Conservation (phyloP, 768 basidiomycete genomes). For the Tephrocybe sp. region DNA sequence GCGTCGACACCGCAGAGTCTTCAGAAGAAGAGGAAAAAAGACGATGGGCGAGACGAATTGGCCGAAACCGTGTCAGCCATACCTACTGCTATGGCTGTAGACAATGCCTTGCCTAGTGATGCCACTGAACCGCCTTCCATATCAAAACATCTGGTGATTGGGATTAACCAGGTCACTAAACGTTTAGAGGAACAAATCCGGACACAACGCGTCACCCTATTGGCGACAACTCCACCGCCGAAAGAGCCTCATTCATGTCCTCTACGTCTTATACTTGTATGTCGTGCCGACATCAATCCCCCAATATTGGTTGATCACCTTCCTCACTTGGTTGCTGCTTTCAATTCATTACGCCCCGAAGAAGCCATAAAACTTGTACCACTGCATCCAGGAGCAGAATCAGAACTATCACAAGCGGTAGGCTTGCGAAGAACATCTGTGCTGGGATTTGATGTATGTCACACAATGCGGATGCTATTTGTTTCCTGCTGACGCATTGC, state of each 20-base stretch:
- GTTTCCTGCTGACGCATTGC: conserved; percentile 15
- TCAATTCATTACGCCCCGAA: conserved; percentile 47
- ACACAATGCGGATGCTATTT: neutral
- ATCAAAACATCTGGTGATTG: conserved; percentile 50
- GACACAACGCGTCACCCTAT: conserved; percentile 22
- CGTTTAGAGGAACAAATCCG: conserved; percentile 59
- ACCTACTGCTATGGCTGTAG: neutral
- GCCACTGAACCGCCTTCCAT: conserved; percentile 31
- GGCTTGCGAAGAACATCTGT: conserved; percentile 67
- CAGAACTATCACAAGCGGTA: conserved; percentile 52
- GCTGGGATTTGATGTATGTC: conserved; percentile 63
- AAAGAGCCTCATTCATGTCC: conserved; percentile 14
- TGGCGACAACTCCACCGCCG: conserved; percentile 17
- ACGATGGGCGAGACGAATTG: neutral
- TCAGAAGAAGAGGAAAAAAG: conserved; percentile 14
- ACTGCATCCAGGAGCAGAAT: conserved; percentile 68
- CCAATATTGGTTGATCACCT: conserved; percentile 70
- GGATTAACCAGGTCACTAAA: conserved; percentile 82
- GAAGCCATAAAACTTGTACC: conserved; percentile 54
- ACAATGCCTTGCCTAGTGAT: neutral
- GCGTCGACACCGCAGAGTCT: neutral
- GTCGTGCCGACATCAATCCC: conserved; percentile 74
- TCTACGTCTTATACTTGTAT: conserved; percentile 59
- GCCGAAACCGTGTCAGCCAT: neutral
- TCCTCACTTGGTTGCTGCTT: conserved; percentile 73